Conservation (phyloP, 345 rosid genomes). For the Dovyalis caffra region DNA sequence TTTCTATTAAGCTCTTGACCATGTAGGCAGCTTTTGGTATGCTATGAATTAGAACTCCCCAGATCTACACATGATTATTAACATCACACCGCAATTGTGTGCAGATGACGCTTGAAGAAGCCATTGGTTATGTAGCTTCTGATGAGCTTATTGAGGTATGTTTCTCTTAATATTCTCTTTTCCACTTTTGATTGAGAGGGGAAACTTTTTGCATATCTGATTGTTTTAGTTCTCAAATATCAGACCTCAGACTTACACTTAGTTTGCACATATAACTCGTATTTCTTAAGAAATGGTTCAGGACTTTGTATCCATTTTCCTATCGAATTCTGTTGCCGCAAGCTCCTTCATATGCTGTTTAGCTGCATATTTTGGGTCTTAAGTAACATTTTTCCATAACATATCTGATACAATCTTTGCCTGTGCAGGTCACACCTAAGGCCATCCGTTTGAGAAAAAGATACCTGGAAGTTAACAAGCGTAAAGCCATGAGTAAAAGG, state of each 20-base stretch:
- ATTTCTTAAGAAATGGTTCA: too few relatives aligned
- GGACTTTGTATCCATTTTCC: too few relatives aligned
- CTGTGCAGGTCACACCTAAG: conserved; percentile 86
- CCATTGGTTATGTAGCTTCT: conserved; percentile 91
- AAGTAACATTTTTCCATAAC: neutral
- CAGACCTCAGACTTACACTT: too few relatives aligned
- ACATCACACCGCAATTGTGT: conserved; percentile 18
- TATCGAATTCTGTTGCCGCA: too few relatives aligned
- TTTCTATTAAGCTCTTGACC: too few relatives aligned
- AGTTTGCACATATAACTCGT: too few relatives aligned
- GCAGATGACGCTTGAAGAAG: conserved; percentile 98
- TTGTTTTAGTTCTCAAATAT: too few relatives aligned
- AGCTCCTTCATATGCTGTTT: too few relatives aligned
- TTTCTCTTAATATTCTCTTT: neutral
- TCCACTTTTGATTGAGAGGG: neutral
- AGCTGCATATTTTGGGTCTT: too few relatives aligned
- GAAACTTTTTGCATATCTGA: too few relatives aligned
- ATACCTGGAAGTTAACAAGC: conserved; percentile 86
- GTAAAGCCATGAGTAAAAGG: conserved; percentile 78
- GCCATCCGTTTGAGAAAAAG: conserved; percentile 78
- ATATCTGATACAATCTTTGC: neutral
- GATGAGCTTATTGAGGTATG: conserved; percentile 96
- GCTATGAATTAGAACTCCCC: neutral
- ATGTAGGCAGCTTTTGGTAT: neutral
- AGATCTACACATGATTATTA: conserved; percentile 10